These are phyloP conservation scores for Psilocybe sp. DNA, from an alignment of 768 basidiomycete species.

Conservation along the genomic window DNA sequence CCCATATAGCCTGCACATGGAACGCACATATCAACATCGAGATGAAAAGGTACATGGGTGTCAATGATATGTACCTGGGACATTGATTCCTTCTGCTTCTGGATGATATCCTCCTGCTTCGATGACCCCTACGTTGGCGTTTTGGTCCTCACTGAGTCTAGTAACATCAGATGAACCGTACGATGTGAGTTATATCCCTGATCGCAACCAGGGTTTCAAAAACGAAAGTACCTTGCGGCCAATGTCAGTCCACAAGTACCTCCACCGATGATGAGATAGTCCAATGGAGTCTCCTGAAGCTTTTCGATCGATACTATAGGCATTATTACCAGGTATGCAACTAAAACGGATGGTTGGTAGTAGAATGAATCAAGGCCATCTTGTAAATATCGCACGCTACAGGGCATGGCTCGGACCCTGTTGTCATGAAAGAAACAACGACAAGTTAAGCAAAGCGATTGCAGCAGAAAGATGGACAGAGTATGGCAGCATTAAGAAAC, in stretches of 20 bases:
- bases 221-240: constrained; percentile 4
- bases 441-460: too few species aligned
- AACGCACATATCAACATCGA: background rate
- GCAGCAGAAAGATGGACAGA: too few species aligned
- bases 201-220: background rate
- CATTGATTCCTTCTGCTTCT: constrained; percentile 8
- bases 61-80: constrained; percentile 4
- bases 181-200: too few species aligned
- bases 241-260: constrained; percentile 10
- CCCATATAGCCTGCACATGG: constrained; percentile 8
- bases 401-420: too few species aligned
- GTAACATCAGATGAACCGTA: background rate
- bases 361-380: too few species aligned
- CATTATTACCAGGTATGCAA: too few species aligned
- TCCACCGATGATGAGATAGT: constrained; percentile 13
- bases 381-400: too few species aligned
- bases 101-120: constrained; percentile 7
- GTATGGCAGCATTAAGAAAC: too few species aligned
- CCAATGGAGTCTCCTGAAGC: background rate
- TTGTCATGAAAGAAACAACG: too few species aligned
- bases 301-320: too few species aligned
- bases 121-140: constrained; percentile 8
- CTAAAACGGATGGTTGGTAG: too few species aligned
- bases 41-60: background rate
- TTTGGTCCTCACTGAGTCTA: constrained; percentile 10